A percentile compares a stretch with the other conserved stretches of the same genome.
Evolutionary conservation across 352 stramenopile genomes (phyloP).

Genomic region (Pythium folliculosum): DNA sequence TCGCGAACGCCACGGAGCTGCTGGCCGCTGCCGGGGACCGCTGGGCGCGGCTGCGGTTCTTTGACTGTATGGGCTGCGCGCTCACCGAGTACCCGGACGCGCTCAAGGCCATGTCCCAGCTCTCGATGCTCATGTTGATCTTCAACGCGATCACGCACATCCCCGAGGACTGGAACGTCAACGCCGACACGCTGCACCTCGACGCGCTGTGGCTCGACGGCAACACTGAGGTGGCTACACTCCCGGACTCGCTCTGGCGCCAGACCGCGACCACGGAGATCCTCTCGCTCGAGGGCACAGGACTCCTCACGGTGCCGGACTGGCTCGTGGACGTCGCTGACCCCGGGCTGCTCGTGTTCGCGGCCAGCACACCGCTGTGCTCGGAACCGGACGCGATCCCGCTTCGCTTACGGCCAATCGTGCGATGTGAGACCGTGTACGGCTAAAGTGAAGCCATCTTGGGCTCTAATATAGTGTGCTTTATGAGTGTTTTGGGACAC

Average conservation of each 20-base stretch:
- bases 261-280: neutral
- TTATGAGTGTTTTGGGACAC: neutral
- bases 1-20: neutral
- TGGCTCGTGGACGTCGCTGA: neutral
- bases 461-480: too few species aligned
- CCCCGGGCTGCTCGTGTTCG: neutral
- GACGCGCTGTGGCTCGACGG: neutral
- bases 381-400: neutral
- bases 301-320: neutral
- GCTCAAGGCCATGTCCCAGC: neutral
- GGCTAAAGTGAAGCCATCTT: too few species aligned
- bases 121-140: neutral
- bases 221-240: neutral
- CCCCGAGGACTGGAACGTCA: neutral
- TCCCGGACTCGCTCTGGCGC: neutral
- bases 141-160: neutral
- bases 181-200: neutral
- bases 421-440: neutral
- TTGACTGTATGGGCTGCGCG: conserved; percentile 9
- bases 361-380: neutral
- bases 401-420: neutral
- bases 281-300: neutral
- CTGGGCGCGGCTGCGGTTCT: neutral
- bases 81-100: neutral
- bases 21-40: neutral